phyloP scores from a whole-genome alignment of 768 basidiomycete genomes.

The Boletus tomentosulus region DNA sequence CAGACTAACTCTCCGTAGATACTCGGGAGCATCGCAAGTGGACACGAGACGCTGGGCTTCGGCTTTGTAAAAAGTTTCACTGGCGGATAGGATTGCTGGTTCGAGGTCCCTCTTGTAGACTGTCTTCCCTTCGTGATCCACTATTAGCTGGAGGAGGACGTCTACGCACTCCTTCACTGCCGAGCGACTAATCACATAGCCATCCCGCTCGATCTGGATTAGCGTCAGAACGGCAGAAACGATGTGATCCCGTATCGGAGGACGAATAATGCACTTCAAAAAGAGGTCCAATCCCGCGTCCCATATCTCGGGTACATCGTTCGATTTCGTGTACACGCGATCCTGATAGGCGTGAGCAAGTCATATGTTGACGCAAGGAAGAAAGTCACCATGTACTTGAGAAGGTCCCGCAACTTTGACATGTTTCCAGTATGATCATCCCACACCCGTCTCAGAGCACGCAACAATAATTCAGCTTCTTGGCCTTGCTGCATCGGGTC shows the following conservation, averaged over 20 bases:
- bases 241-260: conserved; percentile 81
- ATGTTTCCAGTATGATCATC: conserved; percentile 90
- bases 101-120: conserved; percentile 86
- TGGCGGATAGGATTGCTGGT: conserved; percentile 73
- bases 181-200: conserved; percentile 86
- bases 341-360: conserved; percentile 53
- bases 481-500: conserved; percentile 74
- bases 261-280: conserved; percentile 70
- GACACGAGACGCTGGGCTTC: conserved; percentile 72
- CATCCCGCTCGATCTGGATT: conserved; percentile 88
- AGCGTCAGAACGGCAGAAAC: conserved; percentile 79
- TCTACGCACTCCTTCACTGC: conserved; percentile 87
- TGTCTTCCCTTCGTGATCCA: conserved; percentile 45
- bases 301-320: conserved; percentile 75
- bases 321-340: conserved; percentile 75
- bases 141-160: conserved; percentile 67
- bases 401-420: conserved; percentile 80
- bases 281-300: conserved; percentile 83
- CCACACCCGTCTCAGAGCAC: conserved; percentile 82
- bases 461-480: conserved; percentile 83
- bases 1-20: conserved; percentile 65
- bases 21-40: conserved; percentile 76
- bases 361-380: not conserved
- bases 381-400: conserved; percentile 88
- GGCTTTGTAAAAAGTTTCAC: conserved; percentile 68